Percentiles rank a stretch among this genome's conserved stretches.
Evolutionary conservation across 2,329 filamentous ascomycete genomes (phyloP).

Genomic region (Calonectria pteridis): DNA sequence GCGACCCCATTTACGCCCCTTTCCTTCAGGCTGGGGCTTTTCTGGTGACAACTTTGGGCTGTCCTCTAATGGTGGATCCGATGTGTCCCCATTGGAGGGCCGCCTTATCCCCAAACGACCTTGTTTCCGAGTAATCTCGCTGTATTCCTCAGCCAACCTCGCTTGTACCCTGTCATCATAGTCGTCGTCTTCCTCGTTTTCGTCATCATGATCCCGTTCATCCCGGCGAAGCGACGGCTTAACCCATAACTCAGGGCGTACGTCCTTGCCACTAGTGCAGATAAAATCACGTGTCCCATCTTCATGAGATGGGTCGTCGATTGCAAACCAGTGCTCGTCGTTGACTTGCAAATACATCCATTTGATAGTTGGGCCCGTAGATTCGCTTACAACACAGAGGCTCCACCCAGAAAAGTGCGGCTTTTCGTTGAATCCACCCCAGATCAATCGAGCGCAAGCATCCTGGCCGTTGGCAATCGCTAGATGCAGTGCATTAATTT

Average conservation of each 20-base stretch:
- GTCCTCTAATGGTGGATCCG: too few species aligned
- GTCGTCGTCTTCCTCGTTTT: neutral
- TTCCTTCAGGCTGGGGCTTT: neutral
- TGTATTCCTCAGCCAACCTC: neutral
- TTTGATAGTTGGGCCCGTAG: neutral
- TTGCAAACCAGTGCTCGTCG: constrained; percentile 10
- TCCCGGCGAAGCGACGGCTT: neutral
- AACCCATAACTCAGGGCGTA: neutral
- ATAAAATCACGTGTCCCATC: neutral
- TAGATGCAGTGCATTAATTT: neutral
- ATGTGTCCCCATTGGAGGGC: neutral
- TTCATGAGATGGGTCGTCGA: neutral
- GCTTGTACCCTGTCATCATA: neutral
- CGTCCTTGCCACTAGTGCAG: neutral
- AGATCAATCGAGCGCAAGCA: constrained; percentile 1
- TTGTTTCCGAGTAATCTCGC: neutral
- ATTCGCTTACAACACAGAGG: neutral
- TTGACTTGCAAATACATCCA: constrained; percentile 14
- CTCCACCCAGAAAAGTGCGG: neutral
- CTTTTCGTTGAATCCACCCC: neutral
- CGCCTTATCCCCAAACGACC: neutral
- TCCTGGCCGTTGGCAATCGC: constrained; percentile 9
- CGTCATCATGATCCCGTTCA: neutral
- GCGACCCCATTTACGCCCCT: neutral
- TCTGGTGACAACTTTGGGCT: neutral